A percentile compares a stretch with the other conserved stretches of the same genome.
These are phyloP conservation scores for Neurospora sp. DNA, from an alignment of 495 filamentous ascomycete genomes.

Conservation along the genomic window DNA sequence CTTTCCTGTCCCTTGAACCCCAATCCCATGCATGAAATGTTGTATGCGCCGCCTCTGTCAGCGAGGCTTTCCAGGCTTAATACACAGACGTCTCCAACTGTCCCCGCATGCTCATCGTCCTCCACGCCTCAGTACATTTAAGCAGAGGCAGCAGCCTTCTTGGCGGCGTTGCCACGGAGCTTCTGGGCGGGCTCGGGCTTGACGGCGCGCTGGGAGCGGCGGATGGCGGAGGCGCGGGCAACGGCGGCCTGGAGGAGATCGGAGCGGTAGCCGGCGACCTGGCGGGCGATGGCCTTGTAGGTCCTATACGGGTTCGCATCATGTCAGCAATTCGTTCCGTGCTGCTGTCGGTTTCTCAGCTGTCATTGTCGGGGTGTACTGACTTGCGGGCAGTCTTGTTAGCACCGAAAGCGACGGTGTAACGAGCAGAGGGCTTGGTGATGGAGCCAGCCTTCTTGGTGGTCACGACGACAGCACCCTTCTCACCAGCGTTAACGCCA, in stretches of 20 bases:
- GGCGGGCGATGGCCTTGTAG: constrained; percentile 73
- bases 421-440: constrained; percentile 58
- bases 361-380: constrained; percentile 25
- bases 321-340: constrained; percentile 13
- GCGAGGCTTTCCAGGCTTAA: constrained; percentile 10
- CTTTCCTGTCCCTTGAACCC: constrained; percentile 13
- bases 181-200: constrained; percentile 67
- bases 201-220: constrained; percentile 61
- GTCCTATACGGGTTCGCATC: constrained; percentile 46
- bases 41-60: constrained; percentile 6
- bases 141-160: constrained; percentile 44
- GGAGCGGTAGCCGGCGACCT: constrained; percentile 67
- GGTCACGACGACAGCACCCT: constrained; percentile 61
- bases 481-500: constrained; percentile 55
- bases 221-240: constrained; percentile 79
- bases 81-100: constrained; percentile 10
- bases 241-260: constrained; percentile 83
- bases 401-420: constrained; percentile 54
- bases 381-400: constrained; percentile 69
- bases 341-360: neutral
- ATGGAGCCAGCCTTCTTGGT: constrained; percentile 70
- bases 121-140: constrained; percentile 7
- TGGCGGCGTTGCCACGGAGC: constrained; percentile 71
- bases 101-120: constrained; percentile 2
- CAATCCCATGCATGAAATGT: constrained; percentile 13